Percentiles rank a stretch among this genome's conserved stretches.
Conservation (phyloP, 192 early-diverging fungal genomes). For the Mortierella alpina region DNA sequence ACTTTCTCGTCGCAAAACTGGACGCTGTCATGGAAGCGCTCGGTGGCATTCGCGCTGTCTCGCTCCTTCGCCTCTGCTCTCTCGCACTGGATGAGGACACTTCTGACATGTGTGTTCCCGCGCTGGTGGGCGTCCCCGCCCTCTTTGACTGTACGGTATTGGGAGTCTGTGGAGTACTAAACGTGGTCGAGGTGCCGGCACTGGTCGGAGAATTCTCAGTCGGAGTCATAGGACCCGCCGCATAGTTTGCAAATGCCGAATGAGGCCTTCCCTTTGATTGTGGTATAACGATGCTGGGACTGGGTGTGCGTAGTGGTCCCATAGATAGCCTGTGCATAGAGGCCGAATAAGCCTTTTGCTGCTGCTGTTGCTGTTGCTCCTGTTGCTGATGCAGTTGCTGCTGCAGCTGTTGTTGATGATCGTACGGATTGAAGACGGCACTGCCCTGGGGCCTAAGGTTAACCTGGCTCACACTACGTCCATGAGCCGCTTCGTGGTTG, state of each 20-base stretch:
- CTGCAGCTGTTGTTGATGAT: slow-evolving; percentile 10
- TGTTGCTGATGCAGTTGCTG: slow-evolving; percentile 1
- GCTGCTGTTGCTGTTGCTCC: not conserved
- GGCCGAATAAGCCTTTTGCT: not conserved
- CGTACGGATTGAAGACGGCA: slow-evolving; percentile 12
- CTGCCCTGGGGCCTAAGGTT: slow-evolving; percentile 16
- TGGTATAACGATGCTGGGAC: slow-evolving; percentile 43
- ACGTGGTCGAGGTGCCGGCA: not conserved
- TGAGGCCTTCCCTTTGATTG: slow-evolving; percentile 5
- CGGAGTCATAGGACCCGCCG: not conserved
- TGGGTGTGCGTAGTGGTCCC: not conserved
- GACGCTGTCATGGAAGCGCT: slow-evolving; percentile 4
- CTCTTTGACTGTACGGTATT: not conserved
- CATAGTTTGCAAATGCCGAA: not conserved
- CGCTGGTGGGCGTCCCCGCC: slow-evolving; percentile 19
- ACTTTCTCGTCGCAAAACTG: slow-evolving; percentile 22
- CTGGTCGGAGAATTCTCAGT: slow-evolving; percentile 17
- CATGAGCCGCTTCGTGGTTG: not conserved
- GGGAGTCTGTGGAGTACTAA: slow-evolving; percentile 1
- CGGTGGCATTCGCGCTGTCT: slow-evolving; percentile 19
- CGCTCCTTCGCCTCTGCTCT: slow-evolving; percentile 25
- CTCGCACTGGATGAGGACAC: not conserved
- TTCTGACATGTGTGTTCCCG: slow-evolving; percentile 38
- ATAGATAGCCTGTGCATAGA: slow-evolving; percentile 1
- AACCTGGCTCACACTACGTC: slow-evolving; percentile 26